Conservation (phyloP, 2,329 filamentous ascomycete genomes). For the Epicoccum nigrum region DNA sequence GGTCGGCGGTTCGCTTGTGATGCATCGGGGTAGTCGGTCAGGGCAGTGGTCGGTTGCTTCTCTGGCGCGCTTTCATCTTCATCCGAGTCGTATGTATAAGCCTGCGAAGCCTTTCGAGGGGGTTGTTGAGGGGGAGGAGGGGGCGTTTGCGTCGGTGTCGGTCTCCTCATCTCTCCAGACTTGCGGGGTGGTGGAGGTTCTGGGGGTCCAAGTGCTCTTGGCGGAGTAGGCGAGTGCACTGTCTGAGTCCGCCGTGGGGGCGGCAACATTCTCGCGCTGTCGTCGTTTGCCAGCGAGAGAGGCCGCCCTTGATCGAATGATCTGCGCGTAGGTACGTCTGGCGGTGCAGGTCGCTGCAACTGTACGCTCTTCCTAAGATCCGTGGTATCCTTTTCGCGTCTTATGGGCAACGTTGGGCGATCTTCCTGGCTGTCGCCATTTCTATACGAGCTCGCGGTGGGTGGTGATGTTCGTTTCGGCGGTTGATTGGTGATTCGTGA, state of each 20-base stretch:
- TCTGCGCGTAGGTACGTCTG: conserved; percentile 43
- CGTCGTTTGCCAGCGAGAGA: conserved; percentile 28
- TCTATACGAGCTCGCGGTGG: conserved; percentile 12
- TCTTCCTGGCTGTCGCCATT: conserved; percentile 46
- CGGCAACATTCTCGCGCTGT: conserved; percentile 38
- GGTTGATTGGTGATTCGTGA: conserved; percentile 27
- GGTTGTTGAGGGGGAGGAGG: conserved; percentile 16
- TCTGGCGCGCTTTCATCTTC: conserved; percentile 50
- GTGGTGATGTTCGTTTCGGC: conserved; percentile 23
- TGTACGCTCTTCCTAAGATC: conserved; percentile 46
- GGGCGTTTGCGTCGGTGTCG: conserved; percentile 23
- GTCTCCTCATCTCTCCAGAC: conserved; percentile 42
- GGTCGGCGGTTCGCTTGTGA: conserved; percentile 84
- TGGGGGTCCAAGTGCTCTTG: conserved; percentile 39
- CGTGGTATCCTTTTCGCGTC: conserved; percentile 46
- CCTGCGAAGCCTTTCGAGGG: conserved; percentile 21
- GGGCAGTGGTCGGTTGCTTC: conserved; percentile 59
- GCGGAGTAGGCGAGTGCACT: conserved; percentile 18
- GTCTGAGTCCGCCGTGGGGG: conserved; percentile 46
- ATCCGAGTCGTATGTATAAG: conserved; percentile 56
- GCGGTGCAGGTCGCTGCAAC: conserved; percentile 36
- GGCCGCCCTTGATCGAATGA: conserved; percentile 46
- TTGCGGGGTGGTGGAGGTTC: conserved; percentile 44
- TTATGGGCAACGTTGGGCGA: conserved; percentile 58
- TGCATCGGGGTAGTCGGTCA: conserved; percentile 78